Conservation (phyloP, 164 flowering plant species). For the Tinospora cordifolia region DNA sequence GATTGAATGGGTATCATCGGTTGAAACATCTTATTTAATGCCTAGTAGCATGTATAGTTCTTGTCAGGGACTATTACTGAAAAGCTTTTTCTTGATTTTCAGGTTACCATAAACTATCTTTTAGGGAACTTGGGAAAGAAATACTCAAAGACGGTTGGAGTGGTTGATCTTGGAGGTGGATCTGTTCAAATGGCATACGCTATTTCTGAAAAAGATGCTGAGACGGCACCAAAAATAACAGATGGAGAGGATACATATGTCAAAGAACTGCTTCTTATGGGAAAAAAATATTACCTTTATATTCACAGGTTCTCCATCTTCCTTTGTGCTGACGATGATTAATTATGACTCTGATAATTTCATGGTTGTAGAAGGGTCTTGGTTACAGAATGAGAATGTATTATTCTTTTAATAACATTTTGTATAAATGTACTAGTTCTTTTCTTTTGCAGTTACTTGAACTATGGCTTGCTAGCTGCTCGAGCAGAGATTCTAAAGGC, state of each 20-base stretch:
- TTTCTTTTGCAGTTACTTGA: constrained; percentile 62
- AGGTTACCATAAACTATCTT: constrained; percentile 88
- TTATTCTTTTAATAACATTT: not conserved
- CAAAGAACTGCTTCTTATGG: constrained; percentile 67
- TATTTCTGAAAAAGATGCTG: constrained; percentile 71
- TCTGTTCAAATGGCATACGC: constrained; percentile 99
- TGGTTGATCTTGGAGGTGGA: constrained; percentile 97
- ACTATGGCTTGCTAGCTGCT: constrained; percentile 88
- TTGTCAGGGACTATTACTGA: not conserved
- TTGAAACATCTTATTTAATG: constrained; percentile 4
- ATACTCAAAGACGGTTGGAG: constrained; percentile 74
- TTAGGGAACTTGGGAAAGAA: constrained; percentile 65
- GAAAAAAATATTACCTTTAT: constrained; percentile 70
- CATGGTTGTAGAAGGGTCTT: not conserved
- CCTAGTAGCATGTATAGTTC: not conserved
- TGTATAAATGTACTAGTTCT: not conserved
- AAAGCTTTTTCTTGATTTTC: constrained; percentile 13
- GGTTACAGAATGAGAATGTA: not conserved
- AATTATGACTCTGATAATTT: not conserved
- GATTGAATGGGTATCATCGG: not conserved
- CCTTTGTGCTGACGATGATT: not conserved
- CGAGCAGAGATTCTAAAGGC: constrained; percentile 86
- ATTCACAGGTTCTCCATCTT: constrained; percentile 70
- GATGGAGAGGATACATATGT: constrained; percentile 78
- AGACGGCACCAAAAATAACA: constrained; percentile 51